Conservation (phyloP, 2,329 filamentous ascomycete genomes). For the Tolypocladium tropicale region DNA sequence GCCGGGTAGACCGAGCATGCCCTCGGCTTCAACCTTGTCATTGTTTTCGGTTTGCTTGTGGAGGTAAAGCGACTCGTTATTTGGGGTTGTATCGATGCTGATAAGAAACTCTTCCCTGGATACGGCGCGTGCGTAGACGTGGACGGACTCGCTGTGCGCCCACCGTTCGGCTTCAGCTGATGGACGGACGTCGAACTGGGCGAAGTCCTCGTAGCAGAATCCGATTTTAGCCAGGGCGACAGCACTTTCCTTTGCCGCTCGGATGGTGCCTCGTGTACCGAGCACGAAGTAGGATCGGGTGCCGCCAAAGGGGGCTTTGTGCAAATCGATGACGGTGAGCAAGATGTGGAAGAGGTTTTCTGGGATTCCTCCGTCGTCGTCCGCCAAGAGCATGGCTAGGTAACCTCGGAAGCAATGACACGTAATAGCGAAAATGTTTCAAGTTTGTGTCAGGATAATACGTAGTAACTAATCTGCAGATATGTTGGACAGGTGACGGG, state of each 20-base stretch:
- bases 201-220: not conserved
- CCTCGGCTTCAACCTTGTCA: not conserved
- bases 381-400: too few species aligned
- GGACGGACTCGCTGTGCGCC: not conserved
- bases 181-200: not conserved
- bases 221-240: not conserved
- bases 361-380: too few species aligned
- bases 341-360: not conserved
- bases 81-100: not conserved
- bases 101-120: not conserved
- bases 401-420: too few species aligned
- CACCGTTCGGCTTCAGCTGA: not conserved
- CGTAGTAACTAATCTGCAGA: too few species aligned
- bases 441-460: too few species aligned
- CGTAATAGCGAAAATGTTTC: too few species aligned
- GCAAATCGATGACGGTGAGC: not conserved
- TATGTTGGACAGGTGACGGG: too few species aligned
- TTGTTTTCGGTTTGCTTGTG: too few species aligned
- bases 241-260: not conserved
- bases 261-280: not conserved
- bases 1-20: not conserved
- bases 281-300: not conserved
- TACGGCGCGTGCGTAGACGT: not conserved
- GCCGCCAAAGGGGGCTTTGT: not conserved
- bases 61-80: not conserved